These are phyloP conservation scores for Saccharomyces eubayanus DNA, from an alignment of 805 yeast species.

Conservation along the genomic window DNA sequence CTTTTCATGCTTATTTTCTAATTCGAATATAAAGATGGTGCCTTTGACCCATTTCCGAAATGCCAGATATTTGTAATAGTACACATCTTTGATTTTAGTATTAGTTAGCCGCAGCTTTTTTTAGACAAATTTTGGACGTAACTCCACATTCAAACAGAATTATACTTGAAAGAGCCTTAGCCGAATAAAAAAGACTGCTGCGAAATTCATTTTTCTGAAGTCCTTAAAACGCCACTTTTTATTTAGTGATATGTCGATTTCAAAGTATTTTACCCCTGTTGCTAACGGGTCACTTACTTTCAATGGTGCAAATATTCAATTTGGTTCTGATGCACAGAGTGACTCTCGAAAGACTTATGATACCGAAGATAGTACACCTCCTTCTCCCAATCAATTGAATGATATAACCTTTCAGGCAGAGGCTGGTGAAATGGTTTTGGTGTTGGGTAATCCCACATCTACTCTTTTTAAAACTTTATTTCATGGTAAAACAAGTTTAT, in stretches of 20 bases:
- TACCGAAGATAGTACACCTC: not conserved
- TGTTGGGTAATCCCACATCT: slow-evolving; percentile 23
- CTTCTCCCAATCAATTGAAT: slow-evolving; percentile 1
- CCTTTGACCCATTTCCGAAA: not conserved
- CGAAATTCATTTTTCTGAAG: not conserved
- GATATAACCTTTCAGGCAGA: slow-evolving; percentile 20
- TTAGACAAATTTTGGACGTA: not conserved
- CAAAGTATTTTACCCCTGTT: slow-evolving; percentile 5
- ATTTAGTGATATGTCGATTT: slow-evolving; percentile 1
- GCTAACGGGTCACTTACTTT: slow-evolving; percentile 6
- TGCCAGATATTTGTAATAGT: not conserved
- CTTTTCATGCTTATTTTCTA: not conserved
- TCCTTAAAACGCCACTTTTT: not conserved
- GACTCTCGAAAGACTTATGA: not conserved
- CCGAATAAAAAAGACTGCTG: not conserved
- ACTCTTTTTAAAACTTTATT: slow-evolving; percentile 19
- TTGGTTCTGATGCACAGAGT: not conserved
- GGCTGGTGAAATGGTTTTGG: slow-evolving; percentile 24
- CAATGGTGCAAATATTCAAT: slow-evolving; percentile 2
- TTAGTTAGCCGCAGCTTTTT: not conserved
- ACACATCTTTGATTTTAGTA: not conserved
- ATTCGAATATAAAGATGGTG: not conserved
- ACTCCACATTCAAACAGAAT: not conserved
- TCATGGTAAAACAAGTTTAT: slow-evolving; percentile 13
- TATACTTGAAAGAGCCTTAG: not conserved